phyloP scores from a whole-genome alignment of 768 basidiomycete species.

The Trametes cubensis region DNA sequence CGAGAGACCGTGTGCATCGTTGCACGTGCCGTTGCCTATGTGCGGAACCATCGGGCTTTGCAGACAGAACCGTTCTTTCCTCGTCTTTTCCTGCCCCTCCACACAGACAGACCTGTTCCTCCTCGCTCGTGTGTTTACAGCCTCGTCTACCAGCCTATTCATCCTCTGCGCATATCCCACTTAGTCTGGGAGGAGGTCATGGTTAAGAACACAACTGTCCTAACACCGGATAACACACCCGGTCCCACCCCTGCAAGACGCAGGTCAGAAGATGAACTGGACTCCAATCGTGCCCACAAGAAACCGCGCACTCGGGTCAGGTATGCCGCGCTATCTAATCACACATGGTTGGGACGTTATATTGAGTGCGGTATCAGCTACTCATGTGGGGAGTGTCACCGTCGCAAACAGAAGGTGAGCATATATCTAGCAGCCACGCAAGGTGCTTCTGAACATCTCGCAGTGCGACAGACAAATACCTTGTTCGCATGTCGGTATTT shows the following conservation, averaged over 20 bases:
- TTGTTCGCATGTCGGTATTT: slow-evolving; percentile 70
- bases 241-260: slow-evolving; percentile 55
- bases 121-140: not conserved
- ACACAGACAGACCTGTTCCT: not conserved
- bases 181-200: slow-evolving; percentile 2
- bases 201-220: slow-evolving; percentile 21
- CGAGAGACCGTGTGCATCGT: slow-evolving; percentile 3
- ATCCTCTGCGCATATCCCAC: not conserved
- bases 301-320: slow-evolving; percentile 76
- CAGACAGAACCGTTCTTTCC: not conserved
- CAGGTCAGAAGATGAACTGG: slow-evolving; percentile 62
- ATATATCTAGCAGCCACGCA: too few species aligned
- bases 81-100: not conserved
- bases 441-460: slow-evolving; percentile 20
- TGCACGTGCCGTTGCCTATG: slow-evolving; percentile 13
- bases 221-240: slow-evolving; percentile 25
- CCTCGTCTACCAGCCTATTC: too few species aligned
- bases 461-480: slow-evolving; percentile 87
- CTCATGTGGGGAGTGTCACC: slow-evolving; percentile 86
- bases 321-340: slow-evolving; percentile 39
- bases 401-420: slow-evolving; percentile 81
- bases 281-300: slow-evolving; percentile 51
- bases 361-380: slow-evolving; percentile 49
- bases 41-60: slow-evolving; percentile 3
- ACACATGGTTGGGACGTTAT: not conserved